Evolutionary conservation across 495 filamentous ascomycete genomes (phyloP).

Genomic region (Thermochaetoides thermophila): DNA sequence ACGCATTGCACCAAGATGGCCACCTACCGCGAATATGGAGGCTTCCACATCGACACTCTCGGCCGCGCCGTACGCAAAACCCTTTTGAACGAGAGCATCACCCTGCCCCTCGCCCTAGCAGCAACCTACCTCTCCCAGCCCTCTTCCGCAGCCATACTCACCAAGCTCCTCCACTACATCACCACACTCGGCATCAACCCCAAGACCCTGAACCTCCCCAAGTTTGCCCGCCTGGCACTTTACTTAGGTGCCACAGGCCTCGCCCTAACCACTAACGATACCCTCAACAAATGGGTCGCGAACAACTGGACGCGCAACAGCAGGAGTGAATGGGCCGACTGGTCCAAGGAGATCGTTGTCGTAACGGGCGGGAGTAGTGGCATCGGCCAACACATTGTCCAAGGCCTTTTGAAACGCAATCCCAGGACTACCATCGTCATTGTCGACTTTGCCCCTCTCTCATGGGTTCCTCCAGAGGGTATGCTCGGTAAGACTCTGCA

Average conservation of each 20-base stretch:
- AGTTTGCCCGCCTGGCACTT: slow-evolving; percentile 4
- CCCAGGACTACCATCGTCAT: slow-evolving; percentile 9
- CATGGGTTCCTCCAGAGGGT: slow-evolving; percentile 5
- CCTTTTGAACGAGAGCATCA: slow-evolving; percentile 11
- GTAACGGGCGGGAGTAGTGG: slow-evolving; percentile 16
- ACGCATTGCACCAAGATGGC: slow-evolving; percentile 5
- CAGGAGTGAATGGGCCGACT: slow-evolving; percentile 12
- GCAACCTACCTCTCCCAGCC: slow-evolving; percentile 3
- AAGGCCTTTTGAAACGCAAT: slow-evolving; percentile 10
- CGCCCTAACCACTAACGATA: slow-evolving; percentile 9
- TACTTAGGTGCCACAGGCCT: slow-evolving; percentile 7
- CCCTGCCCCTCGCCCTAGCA: slow-evolving; percentile 10
- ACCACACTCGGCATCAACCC: slow-evolving; percentile 1
- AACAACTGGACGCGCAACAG: slow-evolving; percentile 15
- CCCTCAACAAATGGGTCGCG: slow-evolving; percentile 15
- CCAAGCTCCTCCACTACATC: slow-evolving; percentile 1
- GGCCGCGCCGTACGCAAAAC: slow-evolving; percentile 8
- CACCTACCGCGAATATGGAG: slow-evolving; percentile 7
- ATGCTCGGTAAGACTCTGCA: slow-evolving; percentile 4
- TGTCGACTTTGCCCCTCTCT: slow-evolving; percentile 11
- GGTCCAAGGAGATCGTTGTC: slow-evolving; percentile 15
- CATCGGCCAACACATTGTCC: slow-evolving; percentile 9
- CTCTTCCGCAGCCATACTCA: slow-evolving; percentile 2
- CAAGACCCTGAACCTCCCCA: not conserved
- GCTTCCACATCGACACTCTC: slow-evolving; percentile 14